Evolutionary conservation across 352 stramenopile genomes (phyloP).

Genomic region (Phytopythium aichiense): DNA sequence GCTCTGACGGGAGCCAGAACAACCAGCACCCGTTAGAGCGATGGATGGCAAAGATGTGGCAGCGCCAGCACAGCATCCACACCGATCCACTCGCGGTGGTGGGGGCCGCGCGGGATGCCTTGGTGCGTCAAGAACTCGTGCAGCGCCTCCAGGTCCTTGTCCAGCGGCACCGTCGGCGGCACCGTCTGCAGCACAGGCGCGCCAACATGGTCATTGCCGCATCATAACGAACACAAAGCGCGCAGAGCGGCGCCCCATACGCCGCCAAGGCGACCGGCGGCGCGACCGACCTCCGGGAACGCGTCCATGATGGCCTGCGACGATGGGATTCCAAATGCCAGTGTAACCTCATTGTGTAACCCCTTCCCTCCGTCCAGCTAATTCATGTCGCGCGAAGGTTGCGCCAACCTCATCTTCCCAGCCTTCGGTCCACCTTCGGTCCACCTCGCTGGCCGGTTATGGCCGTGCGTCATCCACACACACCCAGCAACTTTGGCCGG

Average conservation of each 20-base stretch:
- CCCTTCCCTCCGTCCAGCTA: neutral
- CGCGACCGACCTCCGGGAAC: slow-evolving; percentile 17
- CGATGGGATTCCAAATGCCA: neutral
- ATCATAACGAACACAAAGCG: neutral
- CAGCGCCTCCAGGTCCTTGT: slow-evolving; percentile 48
- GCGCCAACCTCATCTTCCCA: neutral
- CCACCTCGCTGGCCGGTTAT: neutral
- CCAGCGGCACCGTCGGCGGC: slow-evolving; percentile 40
- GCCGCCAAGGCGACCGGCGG: neutral
- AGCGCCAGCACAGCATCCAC: neutral
- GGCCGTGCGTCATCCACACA: neutral
- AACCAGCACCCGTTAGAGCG: no score
- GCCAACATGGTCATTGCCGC: neutral
- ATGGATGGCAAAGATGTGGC: no score
- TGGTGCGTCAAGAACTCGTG: slow-evolving; percentile 56
- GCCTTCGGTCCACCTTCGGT: slow-evolving; percentile 10
- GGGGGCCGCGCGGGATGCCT: slow-evolving; percentile 19
- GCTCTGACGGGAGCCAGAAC: slow-evolving; percentile 19
- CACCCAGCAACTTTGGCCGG: neutral
- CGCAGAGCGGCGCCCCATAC: neutral
- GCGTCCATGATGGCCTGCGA: neutral
- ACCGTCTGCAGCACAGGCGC: slow-evolving; percentile 33
- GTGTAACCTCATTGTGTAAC: neutral
- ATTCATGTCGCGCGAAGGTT: neutral
- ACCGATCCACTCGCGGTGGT: slow-evolving; percentile 45